Evolutionary conservation across 2,329 filamentous ascomycete genomes (phyloP).

Genomic region (Pleurostoma richardsiae): DNA sequence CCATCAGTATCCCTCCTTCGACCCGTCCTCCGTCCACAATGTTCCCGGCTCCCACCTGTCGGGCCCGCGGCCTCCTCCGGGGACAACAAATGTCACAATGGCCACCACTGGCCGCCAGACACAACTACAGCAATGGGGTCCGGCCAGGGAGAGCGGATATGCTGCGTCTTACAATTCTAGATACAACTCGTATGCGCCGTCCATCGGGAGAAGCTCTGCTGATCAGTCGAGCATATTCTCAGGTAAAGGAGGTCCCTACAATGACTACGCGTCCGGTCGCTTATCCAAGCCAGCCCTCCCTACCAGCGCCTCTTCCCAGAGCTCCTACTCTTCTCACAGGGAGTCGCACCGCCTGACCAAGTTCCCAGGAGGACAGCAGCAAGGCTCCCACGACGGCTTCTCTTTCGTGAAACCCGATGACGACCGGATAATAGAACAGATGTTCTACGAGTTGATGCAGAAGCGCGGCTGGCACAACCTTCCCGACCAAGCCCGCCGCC

Average conservation of each 20-base stretch:
- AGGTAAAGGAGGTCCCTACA: slow-evolving; percentile 44
- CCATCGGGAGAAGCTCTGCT: slow-evolving; percentile 50
- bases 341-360: slow-evolving; percentile 55
- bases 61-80: slow-evolving; percentile 53
- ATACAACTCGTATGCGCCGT: slow-evolving; percentile 59
- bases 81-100: slow-evolving; percentile 61
- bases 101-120: slow-evolving; percentile 66
- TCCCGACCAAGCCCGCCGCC: slow-evolving; percentile 86
- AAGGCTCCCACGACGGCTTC: slow-evolving; percentile 42
- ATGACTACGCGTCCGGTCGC: slow-evolving; percentile 32
- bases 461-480: slow-evolving; percentile 97
- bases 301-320: slow-evolving; percentile 48
- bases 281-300: slow-evolving; percentile 49
- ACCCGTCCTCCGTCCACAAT: slow-evolving; percentile 43
- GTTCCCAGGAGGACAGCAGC: slow-evolving; percentile 30
- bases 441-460: slow-evolving; percentile 92
- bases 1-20: slow-evolving; percentile 81
- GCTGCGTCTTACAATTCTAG: slow-evolving; percentile 49
- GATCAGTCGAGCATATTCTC: slow-evolving; percentile 53
- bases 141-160: slow-evolving; percentile 51
- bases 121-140: slow-evolving; percentile 75
- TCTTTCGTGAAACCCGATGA: slow-evolving; percentile 70
- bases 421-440: slow-evolving; percentile 79
- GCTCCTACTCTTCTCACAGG: slow-evolving; percentile 46
- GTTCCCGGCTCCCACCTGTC: slow-evolving; percentile 52